phyloP scores from a whole-genome alignment of 129 eudicot genomes.

The Artemisia annua region DNA sequence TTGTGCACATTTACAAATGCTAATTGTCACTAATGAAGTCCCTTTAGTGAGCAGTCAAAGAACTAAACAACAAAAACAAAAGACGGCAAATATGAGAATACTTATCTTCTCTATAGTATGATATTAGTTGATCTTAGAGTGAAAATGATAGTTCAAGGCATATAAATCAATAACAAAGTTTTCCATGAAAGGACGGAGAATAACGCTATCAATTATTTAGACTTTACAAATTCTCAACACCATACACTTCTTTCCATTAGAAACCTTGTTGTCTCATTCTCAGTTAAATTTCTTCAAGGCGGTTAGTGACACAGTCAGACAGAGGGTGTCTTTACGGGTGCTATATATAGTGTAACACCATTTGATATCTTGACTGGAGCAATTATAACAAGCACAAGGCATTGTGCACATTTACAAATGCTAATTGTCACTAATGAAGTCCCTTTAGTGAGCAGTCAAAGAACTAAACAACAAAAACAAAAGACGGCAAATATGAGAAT shows the following conservation, averaged over 20 bases:
- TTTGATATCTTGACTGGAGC: constrained; percentile 57
- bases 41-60: not conserved
- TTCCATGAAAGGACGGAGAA: not conserved
- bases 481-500: too few species aligned
- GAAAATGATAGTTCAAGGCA: constrained; percentile 1
- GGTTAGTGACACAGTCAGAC: too few species aligned
- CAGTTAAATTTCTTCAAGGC: too few species aligned
- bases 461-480: not conserved
- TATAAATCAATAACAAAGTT: not conserved
- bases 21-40: not conserved
- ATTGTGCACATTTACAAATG: not conserved
- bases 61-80: not conserved
- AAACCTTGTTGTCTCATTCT: too few species aligned
- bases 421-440: not conserved
- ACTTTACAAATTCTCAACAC: too few species aligned
- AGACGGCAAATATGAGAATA: too few species aligned
- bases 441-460: not conserved
- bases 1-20: not conserved
- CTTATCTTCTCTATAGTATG: not conserved
- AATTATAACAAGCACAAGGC: constrained; percentile 62
- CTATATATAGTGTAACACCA: too few species aligned
- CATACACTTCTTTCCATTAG: too few species aligned
- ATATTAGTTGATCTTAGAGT: not conserved
- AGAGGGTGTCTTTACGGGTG: too few species aligned
- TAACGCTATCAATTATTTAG: too few species aligned